Evolutionary conservation across 306 rosid species (phyloP), one percentile per base, ranked within the genome.

Genomic region (Cicer cuneatum): DNA sequence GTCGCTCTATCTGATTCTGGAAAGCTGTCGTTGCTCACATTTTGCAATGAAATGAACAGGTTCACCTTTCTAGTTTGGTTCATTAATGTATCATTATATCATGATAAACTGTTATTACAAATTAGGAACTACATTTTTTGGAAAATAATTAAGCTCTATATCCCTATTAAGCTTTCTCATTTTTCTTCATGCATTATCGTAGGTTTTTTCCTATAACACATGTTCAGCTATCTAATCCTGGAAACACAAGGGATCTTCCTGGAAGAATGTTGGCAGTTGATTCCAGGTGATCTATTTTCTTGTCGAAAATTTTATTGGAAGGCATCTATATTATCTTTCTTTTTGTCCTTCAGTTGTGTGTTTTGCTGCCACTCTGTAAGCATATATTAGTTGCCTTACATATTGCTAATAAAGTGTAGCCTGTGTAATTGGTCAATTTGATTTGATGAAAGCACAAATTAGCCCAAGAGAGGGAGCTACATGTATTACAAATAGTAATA

Each of bases 1-100:
- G 86, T 88, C 72, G 98, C 91, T 65, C 70, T 90, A 68, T 93
- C 98, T 7, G 98, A 93, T 86, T 93, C 98, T 1, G 97, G 98
- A 82, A 93, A 93, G 89, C 90, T 93, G 59, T 91, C 98, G 1
- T 66, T 93, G 83, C 93, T 93, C 78, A 83, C 93, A 48, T 93
- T 93, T 80, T 87, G 98, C 91, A 89, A 85, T 74, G 92, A 93
- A 85, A 93, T 91, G 98, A 89, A 89, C 90, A 91, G 97, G 98
- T 93, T 71, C 72, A 52, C 11, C 10, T 42, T 19, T 24, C 33
- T 69, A 18, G 73, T 52, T 54, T 64, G 70, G 69, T 70, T 40
- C 45, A 40, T 76, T 14, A 16, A 18, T 5, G 71, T 47, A n/a
- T 65, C 16, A 10, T 48, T 14, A 39, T 7, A 77, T 13, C 19